phyloP scores from a whole-genome alignment of 2,329 filamentous ascomycete genomes.

The Sporothrix mexicana region DNA sequence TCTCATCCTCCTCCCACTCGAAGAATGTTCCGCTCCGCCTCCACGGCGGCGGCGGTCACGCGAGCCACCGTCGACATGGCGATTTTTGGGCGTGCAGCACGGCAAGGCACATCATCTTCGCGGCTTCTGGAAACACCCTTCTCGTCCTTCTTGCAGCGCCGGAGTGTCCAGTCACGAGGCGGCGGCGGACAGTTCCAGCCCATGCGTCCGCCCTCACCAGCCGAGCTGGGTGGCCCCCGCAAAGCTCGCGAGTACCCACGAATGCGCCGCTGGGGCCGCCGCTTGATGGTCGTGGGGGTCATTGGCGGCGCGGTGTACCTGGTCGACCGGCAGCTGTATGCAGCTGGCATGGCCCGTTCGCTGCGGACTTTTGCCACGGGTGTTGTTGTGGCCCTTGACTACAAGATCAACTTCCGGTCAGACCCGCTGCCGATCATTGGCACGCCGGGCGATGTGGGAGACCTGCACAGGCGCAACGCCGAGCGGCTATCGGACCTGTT shows the following conservation, averaged over 20 bases:
- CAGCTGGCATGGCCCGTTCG: conserved; percentile 77
- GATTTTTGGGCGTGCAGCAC: not conserved
- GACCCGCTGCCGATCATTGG: conserved; percentile 63
- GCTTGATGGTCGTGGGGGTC: conserved; percentile 67
- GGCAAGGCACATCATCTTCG: not conserved
- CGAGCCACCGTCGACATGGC: conserved; percentile 11
- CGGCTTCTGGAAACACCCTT: not conserved
- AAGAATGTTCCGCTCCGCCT: conserved; percentile 26
- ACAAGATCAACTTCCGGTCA: conserved; percentile 93
- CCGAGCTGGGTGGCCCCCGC: conserved; percentile 74
- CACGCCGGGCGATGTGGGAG: conserved; percentile 67
- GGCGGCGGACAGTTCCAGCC: conserved; percentile 58
- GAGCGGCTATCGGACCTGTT: conserved; percentile 82
- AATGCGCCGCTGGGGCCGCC: conserved; percentile 76
- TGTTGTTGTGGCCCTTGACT: conserved; percentile 83
- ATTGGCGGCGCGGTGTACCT: conserved; percentile 68
- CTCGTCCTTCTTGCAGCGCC: not conserved
- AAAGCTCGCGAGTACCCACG: conserved; percentile 73
- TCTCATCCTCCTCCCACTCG: not conserved
- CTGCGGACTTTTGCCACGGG: conserved; percentile 81
- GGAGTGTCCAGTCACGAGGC: conserved; percentile 13
- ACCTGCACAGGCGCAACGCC: conserved; percentile 83
- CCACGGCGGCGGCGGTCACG: conserved; percentile 5
- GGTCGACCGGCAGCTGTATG: conserved; percentile 76
- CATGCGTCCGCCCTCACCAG: conserved; percentile 77